Evolutionary conservation across 2,329 filamentous ascomycete species (phyloP), one percentile per base, ranked within the genome.

Genomic region (Fusarium papillatum): DNA sequence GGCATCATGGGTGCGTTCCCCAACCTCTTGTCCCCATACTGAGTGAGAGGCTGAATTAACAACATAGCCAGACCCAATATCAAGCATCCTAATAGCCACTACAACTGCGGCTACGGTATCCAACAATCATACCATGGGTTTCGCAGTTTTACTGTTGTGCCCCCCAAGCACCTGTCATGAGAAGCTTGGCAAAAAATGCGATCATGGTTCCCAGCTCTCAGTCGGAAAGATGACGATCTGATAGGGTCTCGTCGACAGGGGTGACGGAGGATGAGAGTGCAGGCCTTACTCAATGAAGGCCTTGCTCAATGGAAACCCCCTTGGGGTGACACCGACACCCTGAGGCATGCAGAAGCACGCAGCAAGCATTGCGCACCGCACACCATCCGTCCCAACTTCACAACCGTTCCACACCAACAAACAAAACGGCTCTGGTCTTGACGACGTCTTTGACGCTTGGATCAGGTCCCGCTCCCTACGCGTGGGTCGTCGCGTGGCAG

Each of bases 401-500:
- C 75, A 77, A 72, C 53, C 71, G 64, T 59, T 59, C 73, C 70
- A 75, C 73, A 68, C 59, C 70, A 67, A 64, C 48, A 67, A 76
- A 72, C 64, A 59, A 78, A 78, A 74, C 72, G 64, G 68, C 72
- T 76, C 59, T 64, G 62, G 34, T 22, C 38, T 68, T 57, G 66
- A 68, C 60, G 66, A 72, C 69, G 70, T 68, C 66, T 69, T 59
- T 41, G 61, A 71, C 76, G 75, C 78, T 79, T 79, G 73, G 78
- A 75, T 73, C 78, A 75, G 46, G 60, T 73, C 61, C 68, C 70
- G 74, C 72, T 76, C 74, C 76, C 68, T 70, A 62, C 66, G 69
- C 75, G 68, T 80, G 78, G 77, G 78, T 76, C 72, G 71, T 80
- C 78, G 78, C 78, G 77, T 80, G 78, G 78, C 68, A 66, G 72